These are phyloP conservation scores for Exophiala spinifera DNA, from an alignment of 2,329 filamentous ascomycete genomes.

Conservation along the genomic window DNA sequence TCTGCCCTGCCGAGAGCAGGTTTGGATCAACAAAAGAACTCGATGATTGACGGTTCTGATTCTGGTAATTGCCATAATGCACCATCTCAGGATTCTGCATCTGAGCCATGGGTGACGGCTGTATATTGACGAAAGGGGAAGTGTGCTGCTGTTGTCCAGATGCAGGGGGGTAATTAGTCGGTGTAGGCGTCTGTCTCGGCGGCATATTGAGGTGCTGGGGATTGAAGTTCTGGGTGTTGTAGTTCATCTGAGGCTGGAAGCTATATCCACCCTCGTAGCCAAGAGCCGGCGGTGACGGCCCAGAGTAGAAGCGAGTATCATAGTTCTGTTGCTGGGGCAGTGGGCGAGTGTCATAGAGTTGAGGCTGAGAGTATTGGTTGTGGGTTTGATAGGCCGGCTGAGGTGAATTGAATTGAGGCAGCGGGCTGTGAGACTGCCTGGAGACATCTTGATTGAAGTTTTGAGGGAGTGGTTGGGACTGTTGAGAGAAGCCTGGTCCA, in stretches of 20 bases:
- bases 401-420: constrained; percentile 22
- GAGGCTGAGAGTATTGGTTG: constrained; percentile 20
- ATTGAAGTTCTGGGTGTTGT: constrained; percentile 18
- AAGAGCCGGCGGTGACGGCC: constrained; percentile 21
- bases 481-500: constrained; percentile 21
- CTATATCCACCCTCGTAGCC: constrained; percentile 16
- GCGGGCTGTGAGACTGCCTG: constrained; percentile 23
- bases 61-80: constrained; percentile 15
- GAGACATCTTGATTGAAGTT: constrained; percentile 21
- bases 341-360: constrained; percentile 20
- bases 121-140: constrained; percentile 28
- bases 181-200: constrained; percentile 18
- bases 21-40: constrained; percentile 24
- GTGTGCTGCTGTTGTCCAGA: constrained; percentile 29
- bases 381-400: constrained; percentile 17
- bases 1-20: constrained; percentile 22
- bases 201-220: constrained; percentile 19
- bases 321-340: constrained; percentile 22
- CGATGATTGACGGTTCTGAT: constrained; percentile 18
- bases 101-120: constrained; percentile 31
- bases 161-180: constrained; percentile 37
- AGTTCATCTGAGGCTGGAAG: constrained; percentile 22
- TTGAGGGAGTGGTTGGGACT: constrained; percentile 18
- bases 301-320: constrained; percentile 22
- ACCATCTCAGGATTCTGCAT: constrained; percentile 21